phyloP scores from a whole-genome alignment of 1,284 basidiomycete species.

The Phellopilus nigrolimitatus region DNA sequence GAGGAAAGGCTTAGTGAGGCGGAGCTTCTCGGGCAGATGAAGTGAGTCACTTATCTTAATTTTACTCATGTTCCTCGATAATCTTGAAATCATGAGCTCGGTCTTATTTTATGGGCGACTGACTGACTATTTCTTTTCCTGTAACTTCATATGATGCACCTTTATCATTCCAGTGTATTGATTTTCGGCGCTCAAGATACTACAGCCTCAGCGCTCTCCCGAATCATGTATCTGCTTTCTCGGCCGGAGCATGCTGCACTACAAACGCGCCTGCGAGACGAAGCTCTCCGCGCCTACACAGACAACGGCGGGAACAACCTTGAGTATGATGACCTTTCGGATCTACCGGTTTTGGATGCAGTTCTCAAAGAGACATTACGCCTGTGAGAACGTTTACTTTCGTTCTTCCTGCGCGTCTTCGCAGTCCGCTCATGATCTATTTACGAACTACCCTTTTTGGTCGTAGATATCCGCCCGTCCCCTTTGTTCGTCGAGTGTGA shows the following conservation, averaged over 20 bases:
- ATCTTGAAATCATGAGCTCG: too few species aligned
- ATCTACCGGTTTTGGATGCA: conserved; percentile 32
- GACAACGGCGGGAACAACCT: conserved; percentile 14
- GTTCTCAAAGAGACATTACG: conserved; percentile 31
- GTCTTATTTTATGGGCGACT: too few species aligned
- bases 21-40: conserved; percentile 45
- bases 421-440: too few species aligned
- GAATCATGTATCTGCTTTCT: conserved; percentile 21
- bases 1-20: conserved; percentile 35
- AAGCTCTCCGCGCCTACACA: conserved; percentile 22
- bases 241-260: conserved; percentile 13
- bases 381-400: conserved; percentile 13
- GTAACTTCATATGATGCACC: not conserved
- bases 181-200: conserved; percentile 23
- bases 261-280: conserved; percentile 26
- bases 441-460: too few species aligned
- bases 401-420: not conserved
- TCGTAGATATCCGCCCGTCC: conserved; percentile 4
- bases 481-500: conserved; percentile 8
- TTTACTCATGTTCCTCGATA: not conserved
- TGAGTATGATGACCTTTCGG: conserved; percentile 30
- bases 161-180: conserved; percentile 3
- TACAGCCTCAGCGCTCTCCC: conserved; percentile 21
- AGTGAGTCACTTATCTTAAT: conserved; percentile 28
- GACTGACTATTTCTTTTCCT: not conserved